Base-by-base conservation (phyloP, 805 yeast species). In the Komagataella pseudopastoris region DNA sequence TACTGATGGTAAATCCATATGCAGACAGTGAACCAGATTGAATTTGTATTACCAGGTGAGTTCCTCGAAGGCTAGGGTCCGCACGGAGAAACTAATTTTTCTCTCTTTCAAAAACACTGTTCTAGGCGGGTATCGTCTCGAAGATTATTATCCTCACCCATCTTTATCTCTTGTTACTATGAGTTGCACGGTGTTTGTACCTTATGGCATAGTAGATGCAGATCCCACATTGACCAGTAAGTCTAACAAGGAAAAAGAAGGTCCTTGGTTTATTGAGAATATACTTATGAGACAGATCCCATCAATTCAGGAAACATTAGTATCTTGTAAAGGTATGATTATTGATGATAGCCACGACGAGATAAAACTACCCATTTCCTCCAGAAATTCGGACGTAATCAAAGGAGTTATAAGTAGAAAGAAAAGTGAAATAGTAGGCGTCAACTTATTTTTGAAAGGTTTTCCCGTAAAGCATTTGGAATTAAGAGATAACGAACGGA, bases 361-460 rank as follows among this genome's bases (percentile, higher is more conserved):
- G 12, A 71, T 79, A 50, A 81, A 76, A 52, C 67, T 84, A 50
- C 85, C 89, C 0, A 64, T 84, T 6, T 69, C 81, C 0, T 71
- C 81, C 0, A 67, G 72, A 14, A 75, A 80, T 51, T 74, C 76
- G 52, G 84, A 80, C 52, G 64, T 71, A 2, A 63, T 83, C 14
- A 81, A 81, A 54, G 91, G 91, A 0, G 70, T 79, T 1, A 61
- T 83, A 0, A 75, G 78, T 0, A 63, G 90, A 50, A 73, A 71
- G 51, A 81, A 83, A 6, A 71, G 75, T 10, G 72, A 73, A 54
- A 67, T 84, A 4, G 68, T 75, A 1, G 76, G 75, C 30, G 61
- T 83, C 54, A 72, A 71, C 46, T 61, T 76, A 10, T 55, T 62
- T 0, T 60, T 77, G 24, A 63, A 45, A 50, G 78, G 71, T 58